A percentile compares a stretch with the other conserved stretches of the same genome.
Evolutionary conservation across 257 asterid genomes (phyloP).

Genomic region (Vinca minor): DNA sequence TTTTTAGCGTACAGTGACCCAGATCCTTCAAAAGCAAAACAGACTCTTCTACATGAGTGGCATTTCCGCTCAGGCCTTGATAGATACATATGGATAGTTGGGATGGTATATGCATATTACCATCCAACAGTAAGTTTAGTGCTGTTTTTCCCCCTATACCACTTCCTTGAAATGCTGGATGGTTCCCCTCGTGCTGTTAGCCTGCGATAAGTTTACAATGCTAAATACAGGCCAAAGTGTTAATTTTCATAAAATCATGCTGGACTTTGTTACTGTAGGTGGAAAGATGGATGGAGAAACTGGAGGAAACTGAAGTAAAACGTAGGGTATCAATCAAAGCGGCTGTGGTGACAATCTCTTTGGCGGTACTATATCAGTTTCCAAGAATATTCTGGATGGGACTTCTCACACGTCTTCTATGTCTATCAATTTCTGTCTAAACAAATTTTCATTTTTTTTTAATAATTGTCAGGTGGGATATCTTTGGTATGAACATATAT

Average conservation of each 20-base stretch:
- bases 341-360: slow-evolving; percentile 37
- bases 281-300: slow-evolving; percentile 88
- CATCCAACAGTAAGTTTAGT: slow-evolving; percentile 68
- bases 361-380: slow-evolving; percentile 44
- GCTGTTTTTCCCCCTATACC: slow-evolving; percentile 9
- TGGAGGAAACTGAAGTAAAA: slow-evolving; percentile 78
- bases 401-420: slow-evolving; percentile 9
- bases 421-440: slow-evolving; percentile 15
- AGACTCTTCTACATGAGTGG: slow-evolving; percentile 63
- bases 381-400: slow-evolving; percentile 6
- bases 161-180: background rate
- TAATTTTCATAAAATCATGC: background rate
- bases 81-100: slow-evolving; percentile 84
- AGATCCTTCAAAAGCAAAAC: slow-evolving; percentile 49
- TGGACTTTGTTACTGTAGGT: slow-evolving; percentile 40
- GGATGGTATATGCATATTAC: slow-evolving; percentile 80
- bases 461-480: slow-evolving; percentile 56
- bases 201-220: background rate
- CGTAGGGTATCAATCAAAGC: slow-evolving; percentile 62
- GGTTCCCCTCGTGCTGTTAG: background rate
- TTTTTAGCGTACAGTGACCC: slow-evolving; percentile 62
- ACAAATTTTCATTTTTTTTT: background rate
- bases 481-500: slow-evolving; percentile 68
- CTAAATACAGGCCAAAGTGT: background rate
- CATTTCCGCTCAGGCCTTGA: slow-evolving; percentile 85